Conservation (phyloP, 2,329 filamentous ascomycete genomes). For the Salinomyces thailandicus region DNA sequence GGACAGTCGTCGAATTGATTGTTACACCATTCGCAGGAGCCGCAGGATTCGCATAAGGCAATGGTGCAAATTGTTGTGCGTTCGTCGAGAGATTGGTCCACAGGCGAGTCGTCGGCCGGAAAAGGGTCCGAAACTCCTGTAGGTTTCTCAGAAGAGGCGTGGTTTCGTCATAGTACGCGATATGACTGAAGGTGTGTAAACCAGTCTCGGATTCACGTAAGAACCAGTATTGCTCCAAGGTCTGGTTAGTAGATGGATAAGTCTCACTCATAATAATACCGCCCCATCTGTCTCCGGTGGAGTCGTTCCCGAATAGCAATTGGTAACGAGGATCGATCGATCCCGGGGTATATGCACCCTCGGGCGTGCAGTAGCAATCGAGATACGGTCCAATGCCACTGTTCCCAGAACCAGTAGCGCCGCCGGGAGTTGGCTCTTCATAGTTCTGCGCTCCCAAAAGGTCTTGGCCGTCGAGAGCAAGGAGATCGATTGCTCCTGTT, state of each 20-base stretch:
- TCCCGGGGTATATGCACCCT: constrained; percentile 50
- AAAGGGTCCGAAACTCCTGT: constrained; percentile 52
- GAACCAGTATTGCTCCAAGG: constrained; percentile 56
- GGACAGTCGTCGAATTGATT: constrained; percentile 34
- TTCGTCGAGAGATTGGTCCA: constrained; percentile 56
- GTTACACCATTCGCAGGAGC: constrained; percentile 12
- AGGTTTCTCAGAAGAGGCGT: constrained; percentile 47
- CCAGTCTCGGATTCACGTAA: constrained; percentile 52
- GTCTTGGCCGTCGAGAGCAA: constrained; percentile 41
- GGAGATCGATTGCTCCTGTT: constrained; percentile 31
- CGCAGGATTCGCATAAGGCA: constrained; percentile 11
- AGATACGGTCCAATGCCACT: constrained; percentile 48
- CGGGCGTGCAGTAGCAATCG: constrained; percentile 53
- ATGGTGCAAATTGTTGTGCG: constrained; percentile 24
- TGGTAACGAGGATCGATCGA: constrained; percentile 39
- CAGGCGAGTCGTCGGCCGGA: constrained; percentile 48
- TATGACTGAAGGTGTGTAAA: constrained; percentile 50
- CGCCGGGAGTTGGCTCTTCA: constrained; percentile 10
- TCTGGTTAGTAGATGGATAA: constrained; percentile 47
- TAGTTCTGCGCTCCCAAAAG: constrained; percentile 36
- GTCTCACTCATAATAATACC: constrained; percentile 51
- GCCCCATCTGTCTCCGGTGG: constrained; percentile 42
- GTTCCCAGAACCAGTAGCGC: constrained; percentile 12
- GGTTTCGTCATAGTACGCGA: constrained; percentile 49
- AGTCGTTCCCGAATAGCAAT: constrained; percentile 43